Base-by-base conservation (phyloP, 345 rosid genomes). In the Carallia pectinifolia region DNA sequence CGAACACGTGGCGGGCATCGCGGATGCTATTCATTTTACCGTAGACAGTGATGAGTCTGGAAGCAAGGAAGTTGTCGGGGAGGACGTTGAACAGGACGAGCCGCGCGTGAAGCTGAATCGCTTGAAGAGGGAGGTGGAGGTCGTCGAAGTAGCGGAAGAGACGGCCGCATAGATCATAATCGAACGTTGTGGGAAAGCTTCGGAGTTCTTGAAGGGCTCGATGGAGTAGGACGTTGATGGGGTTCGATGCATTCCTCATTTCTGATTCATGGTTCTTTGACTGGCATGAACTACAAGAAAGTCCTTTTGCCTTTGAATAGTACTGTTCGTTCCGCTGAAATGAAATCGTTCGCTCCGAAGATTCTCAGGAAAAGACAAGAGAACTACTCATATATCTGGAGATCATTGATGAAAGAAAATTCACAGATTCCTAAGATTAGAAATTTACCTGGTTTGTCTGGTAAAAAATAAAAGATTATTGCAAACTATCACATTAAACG, bases 41-140 rank as follows among this genome's bases (percentile, higher is more conserved):
- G 76, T 91, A 91, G 7, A 83, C 72, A 9, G 64, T 68, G n/a
- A 91, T 76, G 62, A 93, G 89, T 66, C 83, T 87, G 1, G 97
- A 86, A 6, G 89, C 96, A 6, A 93, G 92, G 80, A 77, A 93
- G 83, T 91, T 91, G 56, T 76, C 87, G 13, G 87, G 91, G 1
- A 75, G 56, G 69, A 87, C 64, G 10, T 96, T 85, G 66, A 27
- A 71, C 52, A 79, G n/a, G 7, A 88, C 53, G 7, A 93, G 84
- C 7, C 91, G 94, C 1, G 94, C 87, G 65, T 93, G 96, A 70
- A 93, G 91, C 77, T 93, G 97, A 76, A 82, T 84, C 40, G 78
- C 89, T 70, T 88, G 97, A 60, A 76, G 83, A 81, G 84, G 85
- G 72, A 87, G 90, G 36, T 61, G 75, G 39, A 66, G 67, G 54